phyloP scores from a whole-genome alignment of 495 filamentous ascomycete genomes.

The Penicillium psychrofluorescens region DNA sequence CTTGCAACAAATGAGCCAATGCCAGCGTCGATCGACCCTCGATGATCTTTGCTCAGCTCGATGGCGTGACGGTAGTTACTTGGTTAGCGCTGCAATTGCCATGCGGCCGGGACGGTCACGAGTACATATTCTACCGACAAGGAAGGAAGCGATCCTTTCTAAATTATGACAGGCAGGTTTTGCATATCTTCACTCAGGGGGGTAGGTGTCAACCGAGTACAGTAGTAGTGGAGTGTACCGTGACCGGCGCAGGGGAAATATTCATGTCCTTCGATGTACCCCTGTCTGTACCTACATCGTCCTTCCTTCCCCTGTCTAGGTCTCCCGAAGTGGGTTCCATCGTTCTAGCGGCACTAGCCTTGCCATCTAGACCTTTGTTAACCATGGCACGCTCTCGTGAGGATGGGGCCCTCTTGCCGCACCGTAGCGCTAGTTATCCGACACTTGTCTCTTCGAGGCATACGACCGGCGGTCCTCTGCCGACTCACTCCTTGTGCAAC shows the following conservation, averaged over 20 bases:
- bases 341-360: slow-evolving; percentile 21
- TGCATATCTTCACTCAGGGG: too few species aligned
- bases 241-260: too few species aligned
- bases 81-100: slow-evolving; percentile 12
- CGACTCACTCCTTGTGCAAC: too few species aligned
- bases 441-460: too few species aligned
- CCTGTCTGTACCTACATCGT: too few species aligned
- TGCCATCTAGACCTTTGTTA: slow-evolving; percentile 2
- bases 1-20: background rate
- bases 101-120: slow-evolving; percentile 1
- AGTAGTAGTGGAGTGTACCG: too few species aligned
- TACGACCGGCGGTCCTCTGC: too few species aligned
- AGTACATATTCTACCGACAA: background rate
- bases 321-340: slow-evolving; percentile 9
- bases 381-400: slow-evolving; percentile 26
- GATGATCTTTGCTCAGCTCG: slow-evolving; percentile 37
- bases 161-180: too few species aligned
- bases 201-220: too few species aligned
- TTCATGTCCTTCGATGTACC: too few species aligned
- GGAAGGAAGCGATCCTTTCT: too few species aligned
- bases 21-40: slow-evolving; percentile 5
- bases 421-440: too few species aligned
- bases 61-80: slow-evolving; percentile 11
- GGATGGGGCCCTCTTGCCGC: slow-evolving; percentile 6
- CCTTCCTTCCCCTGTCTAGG: slow-evolving; percentile 12